Percentiles rank a stretch among this genome's conserved stretches.
These are phyloP conservation scores for Lizonia empirigonia DNA, from an alignment of 2,329 filamentous ascomycete genomes.

Conservation along the genomic window DNA sequence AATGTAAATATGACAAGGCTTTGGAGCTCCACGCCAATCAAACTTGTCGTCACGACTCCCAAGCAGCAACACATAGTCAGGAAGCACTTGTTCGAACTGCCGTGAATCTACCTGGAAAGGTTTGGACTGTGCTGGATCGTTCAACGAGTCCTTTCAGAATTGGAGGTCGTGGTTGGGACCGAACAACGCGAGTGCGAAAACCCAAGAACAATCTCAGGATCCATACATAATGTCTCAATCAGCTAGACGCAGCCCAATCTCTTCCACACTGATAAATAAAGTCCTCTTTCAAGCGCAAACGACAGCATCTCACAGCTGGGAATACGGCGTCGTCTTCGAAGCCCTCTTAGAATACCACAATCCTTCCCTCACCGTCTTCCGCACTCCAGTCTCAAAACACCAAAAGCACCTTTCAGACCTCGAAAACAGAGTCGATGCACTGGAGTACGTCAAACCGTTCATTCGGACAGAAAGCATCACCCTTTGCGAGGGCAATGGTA, in stretches of 20 bases:
- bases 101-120: background rate
- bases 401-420: conserved; percentile 30
- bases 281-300: conserved; percentile 36
- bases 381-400: conserved; percentile 45
- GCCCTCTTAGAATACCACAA: conserved; percentile 50
- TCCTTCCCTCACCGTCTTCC: conserved; percentile 47
- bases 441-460: conserved; percentile 45
- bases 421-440: conserved; percentile 30
- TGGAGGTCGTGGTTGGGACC: background rate
- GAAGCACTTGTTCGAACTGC: too few species aligned
- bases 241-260: conserved; percentile 43
- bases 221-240: background rate
- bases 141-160: background rate
- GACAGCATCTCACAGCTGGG: conserved; percentile 50
- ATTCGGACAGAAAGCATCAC: conserved; percentile 38
- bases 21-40: background rate
- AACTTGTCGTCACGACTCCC: background rate
- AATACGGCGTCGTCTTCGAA: conserved; percentile 51
- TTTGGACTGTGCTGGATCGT: background rate
- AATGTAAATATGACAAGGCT: background rate
- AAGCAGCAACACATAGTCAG: background rate
- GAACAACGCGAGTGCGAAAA: background rate
- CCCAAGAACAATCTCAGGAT: background rate
- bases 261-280: conserved; percentile 57
- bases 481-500: conserved; percentile 46